Evolutionary conservation across 2,329 filamentous ascomycete species (phyloP), one percentile per base, ranked within the genome.

Genomic region (Claviceps sp.): DNA sequence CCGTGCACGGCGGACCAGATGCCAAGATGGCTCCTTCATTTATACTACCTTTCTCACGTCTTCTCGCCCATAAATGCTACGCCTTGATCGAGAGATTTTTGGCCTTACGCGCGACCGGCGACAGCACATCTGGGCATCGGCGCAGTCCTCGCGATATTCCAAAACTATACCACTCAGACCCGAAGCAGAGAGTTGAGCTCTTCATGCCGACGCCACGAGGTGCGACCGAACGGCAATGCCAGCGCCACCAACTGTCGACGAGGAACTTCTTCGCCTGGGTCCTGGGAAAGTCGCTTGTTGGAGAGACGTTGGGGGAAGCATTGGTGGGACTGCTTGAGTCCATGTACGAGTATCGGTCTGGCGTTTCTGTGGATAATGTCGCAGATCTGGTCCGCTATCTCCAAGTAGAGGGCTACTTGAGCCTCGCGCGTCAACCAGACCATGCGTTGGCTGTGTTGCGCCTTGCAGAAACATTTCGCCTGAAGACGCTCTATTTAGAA

Each of bases 201-300:
- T 88, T 82, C 62, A 80, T 91, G n/a, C 80, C 85, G 2, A 72
- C 83, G 1, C 84, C 85, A 0, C 62, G 73, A 1, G 66, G 70
- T 37, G 66, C 72, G 4, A 72, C 76, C 47, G 73, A 74, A 56
- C 70, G 74, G 4, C 74, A 82, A 54, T 70, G 77, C 0, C 78
- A 81, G 57, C 65, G 72, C 40, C 84, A 84, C 63, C 82, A 88
- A 59, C 62, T 88, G 5, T 78, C 81, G 1, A 86, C 80, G 3
- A 77, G 87, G 14, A 91, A 91, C 61, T 79, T 89, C 58, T 84
- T 90, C 54, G 86, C 87, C 3, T 89, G 82, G 72, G 64, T 87
- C 1, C 76, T 79, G 52, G 71, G 77, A 3, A 77, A 77, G 54
- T 79, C 86, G 0, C 62, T 90, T 37, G 85, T 89, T 1, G 87